These are phyloP conservation scores for Ophiocytium majus DNA, from an alignment of 352 stramenopile genomes.

Conservation along the genomic window DNA sequence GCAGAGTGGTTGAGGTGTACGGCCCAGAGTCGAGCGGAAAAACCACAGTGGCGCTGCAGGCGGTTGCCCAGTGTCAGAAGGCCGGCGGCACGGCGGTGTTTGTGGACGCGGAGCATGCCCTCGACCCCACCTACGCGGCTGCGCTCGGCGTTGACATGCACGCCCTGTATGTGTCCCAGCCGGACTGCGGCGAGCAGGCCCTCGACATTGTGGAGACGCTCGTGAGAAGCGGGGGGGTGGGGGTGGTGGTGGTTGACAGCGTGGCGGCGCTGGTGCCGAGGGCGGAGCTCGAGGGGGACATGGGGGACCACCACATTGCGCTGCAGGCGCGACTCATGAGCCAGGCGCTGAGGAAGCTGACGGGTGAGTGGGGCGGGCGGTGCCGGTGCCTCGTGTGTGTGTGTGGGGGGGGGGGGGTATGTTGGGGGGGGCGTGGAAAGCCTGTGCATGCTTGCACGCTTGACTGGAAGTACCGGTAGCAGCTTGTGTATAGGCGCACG, in stretches of 20 bases:
- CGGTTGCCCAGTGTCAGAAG: slow-evolving; percentile 90
- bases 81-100: slow-evolving; percentile 88
- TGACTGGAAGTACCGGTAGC: no score
- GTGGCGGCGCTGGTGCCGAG: slow-evolving; percentile 94
- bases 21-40: slow-evolving; percentile 95
- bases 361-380: slow-evolving; percentile 73
- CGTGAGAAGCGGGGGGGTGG: slow-evolving; percentile 87
- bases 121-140: slow-evolving; percentile 90
- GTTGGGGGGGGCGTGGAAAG: no score
- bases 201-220: slow-evolving; percentile 97
- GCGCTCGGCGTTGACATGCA: slow-evolving; percentile 86
- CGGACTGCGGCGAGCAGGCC: slow-evolving; percentile 83
- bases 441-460: no score
- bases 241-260: slow-evolving; percentile 94
- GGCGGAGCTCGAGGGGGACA: slow-evolving; percentile 83
- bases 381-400: no score
- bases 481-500: no score
- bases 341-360: slow-evolving; percentile 94
- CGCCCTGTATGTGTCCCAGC: slow-evolving; percentile 91
- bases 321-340: slow-evolving; percentile 95
- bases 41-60: slow-evolving; percentile 93
- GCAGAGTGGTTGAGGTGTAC: slow-evolving; percentile 96
- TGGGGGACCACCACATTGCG: slow-evolving; percentile 92
- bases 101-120: slow-evolving; percentile 95
- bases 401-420: no score